Conservation (phyloP, 371 early-diverging fungal genomes). For the Sporodiniella umbellata region DNA sequence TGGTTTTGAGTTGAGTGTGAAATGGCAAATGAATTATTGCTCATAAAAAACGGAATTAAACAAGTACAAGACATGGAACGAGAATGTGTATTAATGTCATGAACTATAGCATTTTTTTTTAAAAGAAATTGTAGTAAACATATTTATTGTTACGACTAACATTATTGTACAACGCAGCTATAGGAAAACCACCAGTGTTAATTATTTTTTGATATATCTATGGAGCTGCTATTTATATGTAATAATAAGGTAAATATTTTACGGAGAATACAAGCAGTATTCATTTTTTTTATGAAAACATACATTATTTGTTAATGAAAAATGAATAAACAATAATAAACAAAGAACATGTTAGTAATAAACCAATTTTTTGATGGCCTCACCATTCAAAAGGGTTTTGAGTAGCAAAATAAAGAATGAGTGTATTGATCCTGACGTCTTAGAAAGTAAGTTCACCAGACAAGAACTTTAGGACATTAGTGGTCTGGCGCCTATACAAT, state of each 20-base stretch:
- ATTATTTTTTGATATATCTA: background rate
- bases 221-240: slow-evolving; percentile 1
- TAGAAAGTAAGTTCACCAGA: slow-evolving; percentile 1
- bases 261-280: background rate
- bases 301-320: background rate
- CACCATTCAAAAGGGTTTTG: slow-evolving; percentile 1
- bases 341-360: slow-evolving; percentile 7
- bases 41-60: slow-evolving; percentile 1
- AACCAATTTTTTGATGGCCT: slow-evolving; percentile 3
- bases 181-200: slow-evolving; percentile 1
- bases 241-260: slow-evolving; percentile 2
- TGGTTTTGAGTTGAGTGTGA: slow-evolving; percentile 3
- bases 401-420: slow-evolving; percentile 3
- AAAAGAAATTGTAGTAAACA: background rate
- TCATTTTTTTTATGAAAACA: slow-evolving; percentile 1
- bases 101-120: background rate
- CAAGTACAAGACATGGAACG: slow-evolving; percentile 1
- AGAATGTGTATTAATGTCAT: slow-evolving; percentile 1
- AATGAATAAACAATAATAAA: slow-evolving; percentile 4
- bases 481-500: background rate
- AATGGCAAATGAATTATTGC: slow-evolving; percentile 5
- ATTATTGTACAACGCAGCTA: background rate
- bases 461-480: slow-evolving; percentile 2
- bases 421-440: slow-evolving; percentile 2
- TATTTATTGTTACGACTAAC: background rate